These are phyloP conservation scores for Pythium folliculosum DNA, from an alignment of 352 stramenopile genomes.

Conservation along the genomic window DNA sequence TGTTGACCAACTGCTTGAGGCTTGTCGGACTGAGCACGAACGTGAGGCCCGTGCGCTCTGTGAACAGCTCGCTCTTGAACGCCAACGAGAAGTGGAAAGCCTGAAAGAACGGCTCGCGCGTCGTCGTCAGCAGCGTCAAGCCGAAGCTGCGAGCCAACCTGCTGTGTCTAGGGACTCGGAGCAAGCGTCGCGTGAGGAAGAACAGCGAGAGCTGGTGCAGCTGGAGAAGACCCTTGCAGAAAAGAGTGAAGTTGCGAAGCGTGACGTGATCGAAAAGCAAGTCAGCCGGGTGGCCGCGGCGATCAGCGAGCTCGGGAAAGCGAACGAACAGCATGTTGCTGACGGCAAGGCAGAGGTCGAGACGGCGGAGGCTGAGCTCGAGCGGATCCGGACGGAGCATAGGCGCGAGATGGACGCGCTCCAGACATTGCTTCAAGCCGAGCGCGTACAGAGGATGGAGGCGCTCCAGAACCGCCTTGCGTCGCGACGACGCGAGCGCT, in stretches of 20 bases:
- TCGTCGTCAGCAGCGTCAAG: slow-evolving; percentile 6
- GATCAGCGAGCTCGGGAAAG: not conserved
- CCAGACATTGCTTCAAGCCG: slow-evolving; percentile 7
- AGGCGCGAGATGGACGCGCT: slow-evolving; percentile 4
- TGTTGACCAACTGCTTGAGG: slow-evolving; percentile 32
- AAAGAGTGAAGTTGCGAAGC: not conserved
- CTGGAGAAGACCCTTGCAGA: not conserved
- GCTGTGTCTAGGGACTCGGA: not conserved
- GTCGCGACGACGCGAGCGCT: slow-evolving; percentile 12
- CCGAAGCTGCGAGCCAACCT: not conserved
- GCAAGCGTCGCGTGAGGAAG: not conserved
- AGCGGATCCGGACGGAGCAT: slow-evolving; percentile 9
- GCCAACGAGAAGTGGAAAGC: slow-evolving; percentile 17
- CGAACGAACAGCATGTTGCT: slow-evolving; percentile 14
- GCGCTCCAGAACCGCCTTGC: slow-evolving; percentile 32
- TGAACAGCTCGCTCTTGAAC: slow-evolving; percentile 23
- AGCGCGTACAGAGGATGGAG: slow-evolving; percentile 7
- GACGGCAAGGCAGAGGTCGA: not conserved
- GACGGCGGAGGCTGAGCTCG: slow-evolving; percentile 15
- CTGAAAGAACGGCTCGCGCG: slow-evolving; percentile 27
- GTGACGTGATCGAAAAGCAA: not conserved
- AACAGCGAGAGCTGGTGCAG: slow-evolving; percentile 9
- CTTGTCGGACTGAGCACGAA: slow-evolving; percentile 34
- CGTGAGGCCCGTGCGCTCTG: slow-evolving; percentile 27
- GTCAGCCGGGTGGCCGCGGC: not conserved